Evolutionary conservation across 2,329 filamentous ascomycete genomes (phyloP), one percentile per base, ranked within the genome.

Genomic region (Helicocarpus griseus): DNA sequence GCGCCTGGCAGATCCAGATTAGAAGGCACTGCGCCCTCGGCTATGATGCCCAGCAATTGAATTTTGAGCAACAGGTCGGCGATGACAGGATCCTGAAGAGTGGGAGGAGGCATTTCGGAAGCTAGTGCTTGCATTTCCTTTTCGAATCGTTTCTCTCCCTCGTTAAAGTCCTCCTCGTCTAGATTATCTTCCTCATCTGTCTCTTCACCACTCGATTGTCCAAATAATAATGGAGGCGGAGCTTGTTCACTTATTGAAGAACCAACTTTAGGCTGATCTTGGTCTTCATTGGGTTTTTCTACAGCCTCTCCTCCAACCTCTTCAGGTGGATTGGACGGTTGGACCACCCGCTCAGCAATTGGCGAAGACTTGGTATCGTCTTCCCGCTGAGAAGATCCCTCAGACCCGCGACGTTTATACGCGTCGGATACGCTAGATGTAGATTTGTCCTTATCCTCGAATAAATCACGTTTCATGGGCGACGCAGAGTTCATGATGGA

Each of bases 141-240:
- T 54, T 73, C 69, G 44, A 73, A 74, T 7, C 67, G 66, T 36
- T 63, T 63, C 55, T 73, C 73, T 14, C 70, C 66, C 56, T 72
- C 68, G 24, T 70, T 69, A 36, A 73, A 64, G 54, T 75, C 73
- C 41, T 74, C 72, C 46, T 76, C 71, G 9, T 71, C 73, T 39
- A 76, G 70, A 31, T 72, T 65, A 39, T 67, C 68, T 50, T 73
- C 72, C 48, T 73, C 71, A 43, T 74, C 72, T 36, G 56, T 56
- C 29, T 71, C 69, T 53, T 74, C 71, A n/a, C 73, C 69, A 43
- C 65, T 68, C 19, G 63, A 62, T 38, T 60, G 61, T 31, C 65
- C 64, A 2, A 67, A 65, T 40, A 69, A 62, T 6, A 64, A 33
- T 4, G 61, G 52, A 26, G 53, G 26, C 3, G 60, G 50, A 1